Conservation (phyloP, 2,329 filamentous ascomycete genomes). For the Verticillium nonalfalfae region DNA sequence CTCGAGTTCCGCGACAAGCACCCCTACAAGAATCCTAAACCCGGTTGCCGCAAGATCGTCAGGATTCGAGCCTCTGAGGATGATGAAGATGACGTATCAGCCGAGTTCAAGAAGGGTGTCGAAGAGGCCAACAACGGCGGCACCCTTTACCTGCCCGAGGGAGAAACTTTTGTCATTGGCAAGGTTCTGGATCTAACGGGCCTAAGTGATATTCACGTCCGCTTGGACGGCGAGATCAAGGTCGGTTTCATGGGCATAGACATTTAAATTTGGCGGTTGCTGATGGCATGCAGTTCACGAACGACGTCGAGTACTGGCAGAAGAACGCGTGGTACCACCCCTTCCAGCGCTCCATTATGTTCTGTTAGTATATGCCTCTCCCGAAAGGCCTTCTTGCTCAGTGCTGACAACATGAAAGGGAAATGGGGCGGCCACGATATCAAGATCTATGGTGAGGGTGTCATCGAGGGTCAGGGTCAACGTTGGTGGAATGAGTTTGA, state of each 20-base stretch:
- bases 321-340: constrained; percentile 30
- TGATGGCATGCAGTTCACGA: constrained; percentile 26
- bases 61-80: constrained; percentile 30
- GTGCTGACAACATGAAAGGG: constrained; percentile 18
- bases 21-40: constrained; percentile 6
- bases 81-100: constrained; percentile 50
- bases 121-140: constrained; percentile 53
- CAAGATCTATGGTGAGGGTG: constrained; percentile 51
- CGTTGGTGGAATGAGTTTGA: constrained; percentile 36
- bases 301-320: constrained; percentile 38
- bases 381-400: background rate
- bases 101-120: constrained; percentile 48
- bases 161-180: constrained; percentile 50
- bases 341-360: constrained; percentile 48
- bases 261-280: background rate
- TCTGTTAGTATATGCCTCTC: constrained; percentile 16
- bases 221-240: constrained; percentile 49
- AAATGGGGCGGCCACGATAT: constrained; percentile 58
- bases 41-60: constrained; percentile 7
- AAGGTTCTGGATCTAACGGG: constrained; percentile 54
- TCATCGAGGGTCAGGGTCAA: constrained; percentile 51
- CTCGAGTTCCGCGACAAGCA: constrained; percentile 11
- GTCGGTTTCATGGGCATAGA: background rate
- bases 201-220: constrained; percentile 49
- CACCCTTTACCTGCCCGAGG: constrained; percentile 45